Percentiles rank a stretch among this genome's conserved stretches.
Evolutionary conservation across 768 basidiomycete genomes (phyloP).

Genomic region (Russula olivacea): DNA sequence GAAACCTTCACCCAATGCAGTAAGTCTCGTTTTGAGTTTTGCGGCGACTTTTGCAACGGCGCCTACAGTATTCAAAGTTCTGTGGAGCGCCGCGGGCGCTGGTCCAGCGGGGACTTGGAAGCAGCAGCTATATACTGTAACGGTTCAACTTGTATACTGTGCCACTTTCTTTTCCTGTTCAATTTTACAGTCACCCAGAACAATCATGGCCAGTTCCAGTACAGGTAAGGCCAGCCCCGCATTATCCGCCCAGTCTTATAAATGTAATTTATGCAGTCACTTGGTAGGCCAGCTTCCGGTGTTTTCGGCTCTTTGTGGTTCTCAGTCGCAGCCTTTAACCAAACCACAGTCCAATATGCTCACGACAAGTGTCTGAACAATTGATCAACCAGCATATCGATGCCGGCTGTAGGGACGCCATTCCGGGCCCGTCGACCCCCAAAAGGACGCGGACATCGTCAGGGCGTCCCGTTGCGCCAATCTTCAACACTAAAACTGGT

Average conservation of each 20-base stretch:
- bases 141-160: too few species aligned
- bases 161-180: background rate
- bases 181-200: background rate
- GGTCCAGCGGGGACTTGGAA: background rate
- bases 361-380: constrained; percentile 13
- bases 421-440: constrained; percentile 2
- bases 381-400: constrained; percentile 20
- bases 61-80: background rate
- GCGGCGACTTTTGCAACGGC: background rate
- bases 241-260: background rate
- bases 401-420: constrained; percentile 17
- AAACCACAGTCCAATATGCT: constrained; percentile 18
- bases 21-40: too few species aligned
- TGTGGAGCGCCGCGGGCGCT: background rate
- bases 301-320: background rate
- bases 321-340: background rate
- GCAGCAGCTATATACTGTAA: background rate
- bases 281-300: constrained; percentile 8
- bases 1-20: background rate
- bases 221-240: background rate
- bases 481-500: background rate
- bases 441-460: constrained; percentile 6
- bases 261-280: constrained; percentile 5
- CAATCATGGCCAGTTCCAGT: constrained; percentile 9
- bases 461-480: constrained; percentile 11